Conservation (phyloP, 345 rosid species). For the Balakata baccata region DNA sequence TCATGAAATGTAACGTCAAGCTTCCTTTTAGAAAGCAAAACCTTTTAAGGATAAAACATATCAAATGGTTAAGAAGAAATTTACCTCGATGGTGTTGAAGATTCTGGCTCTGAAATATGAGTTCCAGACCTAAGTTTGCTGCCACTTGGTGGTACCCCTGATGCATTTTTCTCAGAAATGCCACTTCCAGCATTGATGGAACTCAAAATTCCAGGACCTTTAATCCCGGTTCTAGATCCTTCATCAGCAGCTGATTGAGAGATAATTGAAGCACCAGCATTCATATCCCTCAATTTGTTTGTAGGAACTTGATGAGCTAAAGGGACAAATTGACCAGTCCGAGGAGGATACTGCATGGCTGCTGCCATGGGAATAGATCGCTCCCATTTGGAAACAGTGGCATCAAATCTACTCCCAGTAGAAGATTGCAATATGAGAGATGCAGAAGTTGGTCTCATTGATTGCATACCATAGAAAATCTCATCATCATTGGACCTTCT, state of each 20-base stretch:
- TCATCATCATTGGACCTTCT: slow-evolving; percentile 60
- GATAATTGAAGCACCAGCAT: slow-evolving; percentile 47
- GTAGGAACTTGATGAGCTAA: slow-evolving; percentile 56
- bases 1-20: slow-evolving; percentile 1
- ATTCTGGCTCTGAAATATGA: slow-evolving; percentile 47
- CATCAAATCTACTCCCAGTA: slow-evolving; percentile 41
- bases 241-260: slow-evolving; percentile 92
- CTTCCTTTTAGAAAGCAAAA: neutral
- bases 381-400: slow-evolving; percentile 50
- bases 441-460: slow-evolving; percentile 47
- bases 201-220: slow-evolving; percentile 62
- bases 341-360: slow-evolving; percentile 53
- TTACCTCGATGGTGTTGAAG: slow-evolving; percentile 62
- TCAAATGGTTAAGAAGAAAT: slow-evolving; percentile 12
- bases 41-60: neutral
- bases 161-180: slow-evolving; percentile 40
- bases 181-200: slow-evolving; percentile 38
- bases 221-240: slow-evolving; percentile 97
- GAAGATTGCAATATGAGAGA: slow-evolving; percentile 52
- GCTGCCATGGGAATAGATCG: slow-evolving; percentile 42
- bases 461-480: slow-evolving; percentile 37
- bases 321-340: slow-evolving; percentile 59
- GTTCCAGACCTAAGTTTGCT: slow-evolving; percentile 41
- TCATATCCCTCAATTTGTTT: slow-evolving; percentile 65
- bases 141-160: slow-evolving; percentile 40